Evolutionary conservation across 176 grass and related monocot genomes (phyloP).

Genomic region (Carex kokanica): DNA sequence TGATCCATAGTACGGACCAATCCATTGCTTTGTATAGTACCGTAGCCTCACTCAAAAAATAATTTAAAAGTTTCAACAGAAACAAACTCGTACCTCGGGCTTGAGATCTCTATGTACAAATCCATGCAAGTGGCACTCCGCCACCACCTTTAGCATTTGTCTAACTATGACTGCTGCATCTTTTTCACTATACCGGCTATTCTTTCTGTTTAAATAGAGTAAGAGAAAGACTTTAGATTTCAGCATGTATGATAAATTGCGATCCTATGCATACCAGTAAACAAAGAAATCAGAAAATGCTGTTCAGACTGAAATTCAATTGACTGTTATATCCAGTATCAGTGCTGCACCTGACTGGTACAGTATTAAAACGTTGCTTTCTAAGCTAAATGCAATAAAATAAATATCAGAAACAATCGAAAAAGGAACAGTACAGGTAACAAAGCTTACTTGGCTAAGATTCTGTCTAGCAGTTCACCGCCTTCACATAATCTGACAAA

Average conservation of each 20-base stretch:
- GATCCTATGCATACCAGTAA: neutral
- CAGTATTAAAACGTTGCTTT: neutral
- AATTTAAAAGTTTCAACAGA: neutral
- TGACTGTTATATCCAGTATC: neutral
- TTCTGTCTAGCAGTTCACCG: slow-evolving; percentile 94
- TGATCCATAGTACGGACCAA: too few species aligned
- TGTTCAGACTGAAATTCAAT: slow-evolving; percentile 12
- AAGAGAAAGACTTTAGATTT: neutral
- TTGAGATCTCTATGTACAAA: slow-evolving; percentile 99
- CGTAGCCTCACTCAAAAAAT: neutral
- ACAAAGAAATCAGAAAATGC: neutral
- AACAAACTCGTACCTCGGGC: slow-evolving; percentile 71
- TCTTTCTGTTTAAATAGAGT: slow-evolving; percentile 54
- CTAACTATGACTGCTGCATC: slow-evolving; percentile 91
- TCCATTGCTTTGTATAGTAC: too few species aligned
- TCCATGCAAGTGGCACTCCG: slow-evolving; percentile 92
- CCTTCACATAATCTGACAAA: slow-evolving; percentile 94
- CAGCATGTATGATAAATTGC: neutral
- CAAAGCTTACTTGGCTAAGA: slow-evolving; percentile 84
- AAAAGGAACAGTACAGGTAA: neutral
- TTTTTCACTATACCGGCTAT: slow-evolving; percentile 97
- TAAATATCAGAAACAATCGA: neutral
- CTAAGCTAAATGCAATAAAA: neutral
- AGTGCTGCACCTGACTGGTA: neutral
- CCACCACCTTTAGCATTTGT: slow-evolving; percentile 98